Evolutionary conservation across 495 filamentous ascomycete genomes (phyloP).

Genomic region (Bacidia gigantensis): DNA sequence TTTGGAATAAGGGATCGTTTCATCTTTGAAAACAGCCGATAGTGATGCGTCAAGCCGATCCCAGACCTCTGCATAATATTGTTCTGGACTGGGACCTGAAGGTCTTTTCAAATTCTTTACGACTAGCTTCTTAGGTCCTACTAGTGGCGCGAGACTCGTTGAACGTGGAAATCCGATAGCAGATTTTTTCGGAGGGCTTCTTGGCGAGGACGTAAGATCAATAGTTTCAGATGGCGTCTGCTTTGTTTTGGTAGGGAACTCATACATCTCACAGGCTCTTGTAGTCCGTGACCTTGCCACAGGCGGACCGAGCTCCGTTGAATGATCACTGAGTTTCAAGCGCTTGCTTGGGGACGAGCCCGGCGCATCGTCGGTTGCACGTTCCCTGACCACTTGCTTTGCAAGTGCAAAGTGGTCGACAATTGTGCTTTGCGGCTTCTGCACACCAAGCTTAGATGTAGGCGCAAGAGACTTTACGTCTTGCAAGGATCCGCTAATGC

Average conservation of each 20-base stretch:
- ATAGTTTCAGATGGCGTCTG: slow-evolving; percentile 2
- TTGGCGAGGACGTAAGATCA: slow-evolving; percentile 14
- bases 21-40: slow-evolving; percentile 50
- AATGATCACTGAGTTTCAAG: slow-evolving; percentile 24
- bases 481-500: slow-evolving; percentile 35
- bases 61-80: slow-evolving; percentile 63
- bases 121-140: slow-evolving; percentile 54
- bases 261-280: slow-evolving; percentile 33
- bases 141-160: slow-evolving; percentile 17
- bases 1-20: slow-evolving; percentile 49
- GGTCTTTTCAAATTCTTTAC: slow-evolving; percentile 71
- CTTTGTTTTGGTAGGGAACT: slow-evolving; percentile 23
- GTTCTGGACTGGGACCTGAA: slow-evolving; percentile 41
- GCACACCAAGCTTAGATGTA: slow-evolving; percentile 3
- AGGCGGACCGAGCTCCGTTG: slow-evolving; percentile 1
- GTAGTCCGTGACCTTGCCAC: slow-evolving; percentile 11
- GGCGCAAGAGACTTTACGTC: slow-evolving; percentile 25
- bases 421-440: slow-evolving; percentile 33
- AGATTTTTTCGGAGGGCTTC: slow-evolving; percentile 11
- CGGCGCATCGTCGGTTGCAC: slow-evolving; percentile 1
- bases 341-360: slow-evolving; percentile 28
- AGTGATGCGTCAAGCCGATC: slow-evolving; percentile 59
- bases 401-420: slow-evolving; percentile 31
- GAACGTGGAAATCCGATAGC: slow-evolving; percentile 23
- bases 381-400: slow-evolving; percentile 7